phyloP scores from a whole-genome alignment of 805 yeast genomes.

The Isabelozyma heimii region DNA sequence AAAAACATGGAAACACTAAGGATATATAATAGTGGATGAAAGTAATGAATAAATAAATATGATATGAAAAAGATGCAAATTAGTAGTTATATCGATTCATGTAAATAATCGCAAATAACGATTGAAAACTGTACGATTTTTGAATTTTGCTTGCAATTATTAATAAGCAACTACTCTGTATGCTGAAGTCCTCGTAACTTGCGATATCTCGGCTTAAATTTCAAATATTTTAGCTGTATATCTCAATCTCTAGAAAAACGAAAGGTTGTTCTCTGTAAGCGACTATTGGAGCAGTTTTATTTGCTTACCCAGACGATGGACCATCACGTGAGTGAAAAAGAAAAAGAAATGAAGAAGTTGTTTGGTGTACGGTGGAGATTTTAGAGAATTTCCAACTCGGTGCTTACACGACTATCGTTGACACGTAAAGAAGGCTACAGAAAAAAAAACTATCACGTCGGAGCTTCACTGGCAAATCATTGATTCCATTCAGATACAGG shows the following conservation, averaged over 20 bases:
- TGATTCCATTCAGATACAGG: not conserved
- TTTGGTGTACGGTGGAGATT: not conserved
- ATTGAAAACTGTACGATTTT: no score
- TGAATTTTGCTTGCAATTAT: no score
- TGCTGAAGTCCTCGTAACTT: no score
- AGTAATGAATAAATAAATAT: not conserved
- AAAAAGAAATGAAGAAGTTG: not conserved
- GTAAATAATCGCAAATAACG: no score
- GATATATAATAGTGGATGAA: not conserved
- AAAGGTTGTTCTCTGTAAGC: not conserved
- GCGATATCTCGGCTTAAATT: no score
- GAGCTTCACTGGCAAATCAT: not conserved
- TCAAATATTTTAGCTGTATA: not conserved
- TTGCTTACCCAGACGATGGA: not conserved
- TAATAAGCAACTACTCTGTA: no score
- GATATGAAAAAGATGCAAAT: not conserved
- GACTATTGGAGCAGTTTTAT: not conserved
- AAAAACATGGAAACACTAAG: not conserved
- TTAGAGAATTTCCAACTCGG: not conserved
- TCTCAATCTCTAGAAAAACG: not conserved
- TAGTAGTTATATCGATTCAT: not conserved
- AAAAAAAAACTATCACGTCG: not conserved
- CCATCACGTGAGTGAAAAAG: not conserved
- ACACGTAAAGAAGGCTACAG: not conserved
- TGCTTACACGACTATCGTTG: not conserved